A percentile compares a stretch with the other conserved stretches of the same genome.
These are phyloP conservation scores for Chalciporus pseudorubinellus DNA, from an alignment of 768 basidiomycete genomes.

Conservation along the genomic window DNA sequence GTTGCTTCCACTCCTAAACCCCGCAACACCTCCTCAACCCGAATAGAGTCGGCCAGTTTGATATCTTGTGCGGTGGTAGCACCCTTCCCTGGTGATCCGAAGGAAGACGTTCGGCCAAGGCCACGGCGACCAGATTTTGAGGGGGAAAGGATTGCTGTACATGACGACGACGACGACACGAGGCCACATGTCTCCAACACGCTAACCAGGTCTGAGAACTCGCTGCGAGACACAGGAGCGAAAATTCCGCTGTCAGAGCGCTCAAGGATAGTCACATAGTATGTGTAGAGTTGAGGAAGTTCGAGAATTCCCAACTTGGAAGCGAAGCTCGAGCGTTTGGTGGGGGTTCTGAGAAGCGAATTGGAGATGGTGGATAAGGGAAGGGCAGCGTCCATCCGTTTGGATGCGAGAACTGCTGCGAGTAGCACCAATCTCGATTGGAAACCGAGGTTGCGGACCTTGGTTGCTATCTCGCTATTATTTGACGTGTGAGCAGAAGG, in stretches of 20 bases:
- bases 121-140: constrained; percentile 49
- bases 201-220: constrained; percentile 70
- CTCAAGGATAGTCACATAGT: constrained; percentile 58
- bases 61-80: constrained; percentile 41
- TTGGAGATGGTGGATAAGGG: constrained; percentile 41
- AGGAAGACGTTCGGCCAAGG: constrained; percentile 59
- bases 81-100: constrained; percentile 36
- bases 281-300: constrained; percentile 57
- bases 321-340: constrained; percentile 50
- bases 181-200: constrained; percentile 75
- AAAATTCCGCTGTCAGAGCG: constrained; percentile 56
- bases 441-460: constrained; percentile 66
- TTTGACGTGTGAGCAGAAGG: constrained; percentile 20
- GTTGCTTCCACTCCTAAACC: constrained; percentile 49
- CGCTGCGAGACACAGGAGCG: constrained; percentile 66
- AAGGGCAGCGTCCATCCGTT: constrained; percentile 58
- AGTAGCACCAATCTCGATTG: constrained; percentile 73
- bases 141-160: constrained; percentile 35
- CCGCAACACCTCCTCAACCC: constrained; percentile 66
- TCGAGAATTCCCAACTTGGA: constrained; percentile 47
- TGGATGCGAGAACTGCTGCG: constrained; percentile 59
- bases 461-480: constrained; percentile 62
- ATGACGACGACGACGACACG: constrained; percentile 39
- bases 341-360: constrained; percentile 38
- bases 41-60: constrained; percentile 57